phyloP scores from a whole-genome alignment of 2,329 filamentous ascomycete species.

The Capronia coronata region DNA sequence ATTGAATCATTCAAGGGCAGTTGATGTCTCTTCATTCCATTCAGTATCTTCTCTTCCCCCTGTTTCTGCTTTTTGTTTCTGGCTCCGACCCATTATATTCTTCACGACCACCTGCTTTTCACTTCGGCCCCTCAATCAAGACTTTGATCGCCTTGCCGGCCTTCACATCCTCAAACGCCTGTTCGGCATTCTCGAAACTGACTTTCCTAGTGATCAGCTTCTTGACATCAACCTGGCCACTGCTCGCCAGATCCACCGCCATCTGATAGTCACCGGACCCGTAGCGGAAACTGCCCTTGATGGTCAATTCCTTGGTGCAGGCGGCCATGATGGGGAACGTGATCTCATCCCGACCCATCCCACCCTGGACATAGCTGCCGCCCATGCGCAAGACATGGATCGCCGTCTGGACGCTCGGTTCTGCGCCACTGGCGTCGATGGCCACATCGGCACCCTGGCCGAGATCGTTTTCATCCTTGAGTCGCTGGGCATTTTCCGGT shows the following conservation, averaged over 20 bases:
- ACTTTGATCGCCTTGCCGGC: conserved; percentile 59
- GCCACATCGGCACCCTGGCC: conserved; percentile 65
- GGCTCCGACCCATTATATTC: too few species aligned
- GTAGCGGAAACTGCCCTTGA: conserved; percentile 86
- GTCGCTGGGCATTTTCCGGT: conserved; percentile 65
- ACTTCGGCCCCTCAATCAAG: conserved; percentile 37
- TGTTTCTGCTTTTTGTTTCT: not conserved
- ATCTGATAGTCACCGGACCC: conserved; percentile 79
- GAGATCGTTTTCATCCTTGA: conserved; percentile 59
- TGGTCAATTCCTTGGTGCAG: conserved; percentile 81
- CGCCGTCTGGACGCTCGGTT: conserved; percentile 68
- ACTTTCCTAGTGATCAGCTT: conserved; percentile 72
- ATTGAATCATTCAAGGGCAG: too few species aligned
- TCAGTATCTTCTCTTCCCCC: not conserved
- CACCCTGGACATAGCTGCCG: conserved; percentile 75
- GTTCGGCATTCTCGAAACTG: conserved; percentile 72
- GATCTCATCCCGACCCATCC: conserved; percentile 85
- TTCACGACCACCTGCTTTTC: not conserved
- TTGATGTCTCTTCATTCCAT: too few species aligned
- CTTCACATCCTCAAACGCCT: conserved; percentile 82
- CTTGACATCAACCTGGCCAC: conserved; percentile 67
- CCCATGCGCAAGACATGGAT: conserved; percentile 65
- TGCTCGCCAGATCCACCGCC: conserved; percentile 68
- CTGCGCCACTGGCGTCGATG: conserved; percentile 73
- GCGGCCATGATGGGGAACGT: conserved; percentile 86